Evolutionary conservation across 345 rosid genomes (phyloP), one percentile per base, ranked within the genome.

Genomic region (Cardamine resedifolia): DNA sequence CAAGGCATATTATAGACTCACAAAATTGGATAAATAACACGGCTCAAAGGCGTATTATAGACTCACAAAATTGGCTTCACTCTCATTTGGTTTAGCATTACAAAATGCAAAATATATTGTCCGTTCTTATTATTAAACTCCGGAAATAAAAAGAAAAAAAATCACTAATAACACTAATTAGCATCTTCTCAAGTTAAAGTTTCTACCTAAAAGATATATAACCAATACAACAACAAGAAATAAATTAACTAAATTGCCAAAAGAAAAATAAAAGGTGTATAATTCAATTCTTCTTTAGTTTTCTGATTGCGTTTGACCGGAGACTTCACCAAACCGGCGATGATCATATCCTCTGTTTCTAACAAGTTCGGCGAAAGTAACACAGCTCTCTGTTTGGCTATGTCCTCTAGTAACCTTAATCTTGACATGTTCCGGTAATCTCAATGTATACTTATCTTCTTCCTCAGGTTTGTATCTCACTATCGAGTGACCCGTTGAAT

Each of bases 401-500:
- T 76, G 75, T 36, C 91, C 86, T 64, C 81, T 77, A 3, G 62
- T 53, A 12, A 85, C 58, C 38, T 77, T 86, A 6, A 85, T 75
- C 81, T 68, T 86, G 7, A 86, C 86, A 63, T 87, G 74, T 1
- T 86, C 85, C 19, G 73, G 82, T 76, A 92, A 73, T 79, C 84
- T 83, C 82, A 90, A 51, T 16, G 73, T 87, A 68, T 84, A 83
- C 76, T 64, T 81, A 68, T 84, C 87, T 45, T 85, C 87, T 16
- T 76, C 85, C 48, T 70, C 85, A 27, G 76, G 75, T 64, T 70
- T 67, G 34, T 55, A 50, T 57, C 75, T 75, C 28, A 43, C 53
- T 47, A 88, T 68, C 3, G 92, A 93, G 53, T 93, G 98, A 16
- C 98, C 97, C 0, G 97, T 93, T 0, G 97, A 83, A 67, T 87